Evolutionary conservation across 441 rosid genomes (phyloP).

Genomic region (Arabidopsis hybrid): DNA sequence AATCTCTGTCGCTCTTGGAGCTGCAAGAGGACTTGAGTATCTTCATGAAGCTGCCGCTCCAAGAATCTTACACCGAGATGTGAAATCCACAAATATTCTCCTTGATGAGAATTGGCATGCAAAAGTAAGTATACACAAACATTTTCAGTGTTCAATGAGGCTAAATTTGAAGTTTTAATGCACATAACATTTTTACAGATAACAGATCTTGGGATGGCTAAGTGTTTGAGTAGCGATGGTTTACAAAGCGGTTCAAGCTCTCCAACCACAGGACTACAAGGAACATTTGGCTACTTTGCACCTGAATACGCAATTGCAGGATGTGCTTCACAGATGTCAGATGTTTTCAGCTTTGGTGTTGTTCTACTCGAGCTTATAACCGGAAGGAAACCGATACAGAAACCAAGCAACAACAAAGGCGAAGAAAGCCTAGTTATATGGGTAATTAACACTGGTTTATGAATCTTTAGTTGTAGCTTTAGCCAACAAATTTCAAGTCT

Average conservation of each 20-base stretch:
- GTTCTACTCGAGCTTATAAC: conserved; percentile 96
- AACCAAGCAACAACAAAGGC: conserved; percentile 69
- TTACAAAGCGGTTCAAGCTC: conserved; percentile 83
- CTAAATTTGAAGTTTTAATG: conserved; percentile 1
- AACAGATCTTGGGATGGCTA: conserved; percentile 99
- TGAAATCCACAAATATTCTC: conserved; percentile 80
- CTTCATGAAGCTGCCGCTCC: conserved; percentile 90
- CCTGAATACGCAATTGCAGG: conserved; percentile 96
- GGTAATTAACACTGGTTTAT: conserved; percentile 36
- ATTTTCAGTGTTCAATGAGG: neutral
- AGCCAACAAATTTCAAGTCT: neutral
- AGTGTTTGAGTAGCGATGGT: conserved; percentile 79
- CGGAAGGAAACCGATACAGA: conserved; percentile 85
- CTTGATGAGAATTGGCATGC: conserved; percentile 82
- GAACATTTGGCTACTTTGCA: conserved; percentile 97
- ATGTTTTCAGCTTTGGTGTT: conserved; percentile 97
- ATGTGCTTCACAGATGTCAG: conserved; percentile 92
- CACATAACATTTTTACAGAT: conserved; percentile 56
- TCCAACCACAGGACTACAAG: conserved; percentile 87
- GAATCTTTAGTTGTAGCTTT: neutral
- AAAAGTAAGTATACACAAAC: conserved; percentile 60
- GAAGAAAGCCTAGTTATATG: conserved; percentile 96
- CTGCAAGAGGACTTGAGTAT: conserved; percentile 83
- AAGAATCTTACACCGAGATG: conserved; percentile 78
- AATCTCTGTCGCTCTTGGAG: conserved; percentile 69